These are phyloP conservation scores for Pachysandra terminalis DNA, from an alignment of 164 flowering plant genomes.

Conservation along the genomic window DNA sequence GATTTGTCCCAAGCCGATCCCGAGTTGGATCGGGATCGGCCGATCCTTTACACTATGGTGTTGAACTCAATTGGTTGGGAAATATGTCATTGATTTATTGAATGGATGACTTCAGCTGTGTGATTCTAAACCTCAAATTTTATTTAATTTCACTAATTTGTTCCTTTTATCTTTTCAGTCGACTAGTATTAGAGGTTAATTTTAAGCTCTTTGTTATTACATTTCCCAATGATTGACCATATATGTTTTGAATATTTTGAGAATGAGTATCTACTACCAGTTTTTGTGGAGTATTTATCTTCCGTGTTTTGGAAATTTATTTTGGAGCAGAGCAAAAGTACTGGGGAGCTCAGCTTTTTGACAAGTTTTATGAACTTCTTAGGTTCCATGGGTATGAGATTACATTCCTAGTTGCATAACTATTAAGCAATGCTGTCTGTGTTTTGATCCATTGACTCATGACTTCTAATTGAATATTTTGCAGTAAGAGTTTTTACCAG, in stretches of 20 bases:
- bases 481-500: constrained; percentile 95
- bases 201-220: background rate
- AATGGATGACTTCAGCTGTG: background rate
- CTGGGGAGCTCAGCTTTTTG: constrained; percentile 94
- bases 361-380: constrained; percentile 84
- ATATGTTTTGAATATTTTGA: no score
- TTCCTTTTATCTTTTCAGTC: background rate
- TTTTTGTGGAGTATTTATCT: background rate
- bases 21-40: no score
- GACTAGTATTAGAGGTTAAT: background rate
- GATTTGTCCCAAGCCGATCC: no score
- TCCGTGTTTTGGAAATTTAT: background rate
- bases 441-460: background rate
- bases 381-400: constrained; percentile 74
- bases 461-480: constrained; percentile 18
- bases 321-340: constrained; percentile 73
- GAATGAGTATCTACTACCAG: background rate
- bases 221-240: background rate
- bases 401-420: background rate
- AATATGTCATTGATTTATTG: no score
- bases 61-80: no score
- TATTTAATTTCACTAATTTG: no score
- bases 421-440: background rate
- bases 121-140: background rate
- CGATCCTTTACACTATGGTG: no score